These are phyloP conservation scores for Annona cherimola DNA, from an alignment of 164 flowering plant genomes.

Conservation along the genomic window DNA sequence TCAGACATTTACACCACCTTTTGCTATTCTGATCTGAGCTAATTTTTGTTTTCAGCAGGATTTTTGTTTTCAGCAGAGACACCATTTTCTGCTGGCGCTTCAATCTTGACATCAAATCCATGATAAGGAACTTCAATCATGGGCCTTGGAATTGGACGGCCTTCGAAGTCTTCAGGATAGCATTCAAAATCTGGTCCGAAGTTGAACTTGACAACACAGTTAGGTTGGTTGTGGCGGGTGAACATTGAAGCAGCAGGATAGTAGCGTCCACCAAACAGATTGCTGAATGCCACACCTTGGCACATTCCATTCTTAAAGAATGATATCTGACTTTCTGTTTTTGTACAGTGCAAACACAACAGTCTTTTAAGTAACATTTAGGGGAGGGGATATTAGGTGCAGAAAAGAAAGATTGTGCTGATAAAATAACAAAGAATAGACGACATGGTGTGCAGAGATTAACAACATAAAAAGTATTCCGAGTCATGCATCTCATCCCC, in stretches of 20 bases:
- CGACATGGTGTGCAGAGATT: too few species aligned
- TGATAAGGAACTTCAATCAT: constrained; percentile 93
- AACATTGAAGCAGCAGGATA: constrained; percentile 98
- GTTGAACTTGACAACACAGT: constrained; percentile 86
- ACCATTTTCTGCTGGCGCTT: constrained; percentile 11
- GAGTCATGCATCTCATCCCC: too few species aligned
- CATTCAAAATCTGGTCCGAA: constrained; percentile 93
- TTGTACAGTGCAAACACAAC: too few species aligned
- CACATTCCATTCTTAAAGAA: constrained; percentile 85
- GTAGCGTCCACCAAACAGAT: constrained; percentile 79
- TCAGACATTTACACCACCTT: not conserved
- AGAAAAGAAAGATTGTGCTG: too few species aligned
- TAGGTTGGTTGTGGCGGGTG: constrained; percentile 84
- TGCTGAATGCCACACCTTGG: constrained; percentile 90
- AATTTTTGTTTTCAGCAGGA: constrained; percentile 5
- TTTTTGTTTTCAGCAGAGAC: not conserved
- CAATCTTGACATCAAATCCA: constrained; percentile 50
- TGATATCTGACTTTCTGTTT: constrained; percentile 89
- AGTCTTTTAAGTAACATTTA: too few species aligned
- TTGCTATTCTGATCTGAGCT: not conserved
- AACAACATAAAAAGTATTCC: too few species aligned
- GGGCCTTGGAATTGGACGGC: constrained; percentile 63
- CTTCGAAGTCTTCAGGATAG: constrained; percentile 68
- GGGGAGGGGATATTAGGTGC: too few species aligned
- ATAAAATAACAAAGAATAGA: too few species aligned